phyloP scores from a whole-genome alignment of 2,329 filamentous ascomycete species.

The Clonostachys rosea region DNA sequence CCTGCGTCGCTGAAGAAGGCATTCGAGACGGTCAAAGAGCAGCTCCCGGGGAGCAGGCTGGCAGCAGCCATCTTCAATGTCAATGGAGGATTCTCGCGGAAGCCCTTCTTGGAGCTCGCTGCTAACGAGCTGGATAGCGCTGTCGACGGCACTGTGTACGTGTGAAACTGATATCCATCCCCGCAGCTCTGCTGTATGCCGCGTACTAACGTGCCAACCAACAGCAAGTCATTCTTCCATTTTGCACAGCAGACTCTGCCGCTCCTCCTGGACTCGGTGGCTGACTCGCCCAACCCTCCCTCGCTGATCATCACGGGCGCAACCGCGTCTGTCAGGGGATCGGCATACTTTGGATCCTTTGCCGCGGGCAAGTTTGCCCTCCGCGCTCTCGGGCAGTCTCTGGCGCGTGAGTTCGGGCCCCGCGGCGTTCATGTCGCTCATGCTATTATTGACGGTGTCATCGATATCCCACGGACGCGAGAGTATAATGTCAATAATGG shows the following conservation, averaged over 20 bases:
- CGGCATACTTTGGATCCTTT: slow-evolving; percentile 65
- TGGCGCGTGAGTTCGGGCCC: slow-evolving; percentile 81
- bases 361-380: slow-evolving; percentile 77
- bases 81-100: slow-evolving; percentile 41
- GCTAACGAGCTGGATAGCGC: slow-evolving; percentile 42
- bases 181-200: background rate
- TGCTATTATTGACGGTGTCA: slow-evolving; percentile 78
- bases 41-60: slow-evolving; percentile 43
- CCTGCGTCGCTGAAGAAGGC: slow-evolving; percentile 45
- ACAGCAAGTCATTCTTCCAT: slow-evolving; percentile 63
- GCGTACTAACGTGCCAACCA: background rate
- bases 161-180: background rate
- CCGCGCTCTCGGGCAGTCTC: slow-evolving; percentile 66
- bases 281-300: slow-evolving; percentile 57
- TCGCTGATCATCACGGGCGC: slow-evolving; percentile 84
- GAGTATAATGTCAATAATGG: slow-evolving; percentile 37
- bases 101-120: slow-evolving; percentile 54
- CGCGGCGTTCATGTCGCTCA: slow-evolving; percentile 81
- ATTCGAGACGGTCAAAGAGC: slow-evolving; percentile 58
- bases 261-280: slow-evolving; percentile 59
- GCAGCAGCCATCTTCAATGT: slow-evolving; percentile 71
- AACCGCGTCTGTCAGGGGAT: slow-evolving; percentile 73
- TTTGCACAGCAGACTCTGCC: slow-evolving; percentile 73
- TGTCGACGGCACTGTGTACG: slow-evolving; percentile 44
- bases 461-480: slow-evolving; percentile 72